Evolutionary conservation across 2,329 filamentous ascomycete genomes (phyloP).

Genomic region (Alternaria sp.): DNA sequence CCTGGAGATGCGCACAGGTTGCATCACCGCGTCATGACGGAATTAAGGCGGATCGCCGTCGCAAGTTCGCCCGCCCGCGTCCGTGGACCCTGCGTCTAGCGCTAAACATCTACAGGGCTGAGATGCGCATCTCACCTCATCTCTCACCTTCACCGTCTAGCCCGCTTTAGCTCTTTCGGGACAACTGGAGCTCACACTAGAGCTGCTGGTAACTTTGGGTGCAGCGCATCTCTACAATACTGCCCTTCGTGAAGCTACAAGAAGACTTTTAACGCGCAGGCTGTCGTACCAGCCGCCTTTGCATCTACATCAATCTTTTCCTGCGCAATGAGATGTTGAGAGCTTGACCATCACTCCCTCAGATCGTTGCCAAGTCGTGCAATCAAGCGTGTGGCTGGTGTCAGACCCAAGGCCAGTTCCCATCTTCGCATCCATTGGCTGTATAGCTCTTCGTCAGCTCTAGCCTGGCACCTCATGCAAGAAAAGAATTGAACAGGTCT

Average conservation of each 20-base stretch:
- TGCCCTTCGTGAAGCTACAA: not conserved
- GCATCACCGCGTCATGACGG: slow-evolving; percentile 23
- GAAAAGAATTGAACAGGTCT: not conserved
- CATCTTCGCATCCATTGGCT: not conserved
- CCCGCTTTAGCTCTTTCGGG: not conserved
- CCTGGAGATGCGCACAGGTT: not conserved
- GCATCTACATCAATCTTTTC: not conserved
- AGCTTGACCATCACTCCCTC: not conserved
- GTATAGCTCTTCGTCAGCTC: not conserved
- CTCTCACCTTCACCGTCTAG: slow-evolving; percentile 8
- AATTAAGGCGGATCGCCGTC: slow-evolving; percentile 6
- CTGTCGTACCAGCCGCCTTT: not conserved
- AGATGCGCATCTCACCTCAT: slow-evolving; percentile 2
- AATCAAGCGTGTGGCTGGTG: not conserved
- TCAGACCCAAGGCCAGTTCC: not conserved
- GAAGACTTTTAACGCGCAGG: not conserved
- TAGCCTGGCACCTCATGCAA: not conserved
- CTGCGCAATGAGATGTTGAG: not conserved
- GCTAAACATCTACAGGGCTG: slow-evolving; percentile 5
- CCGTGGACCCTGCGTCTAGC: slow-evolving; percentile 14
- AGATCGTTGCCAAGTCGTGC: not conserved
- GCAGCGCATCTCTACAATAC: not conserved
- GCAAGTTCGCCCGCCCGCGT: slow-evolving; percentile 13
- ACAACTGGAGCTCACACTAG: not conserved
- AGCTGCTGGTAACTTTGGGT: not conserved